Evolutionary conservation across 2,329 filamentous ascomycete genomes (phyloP), one percentile per base, ranked within the genome.

Genomic region (Sclerotiophoma versabilis): DNA sequence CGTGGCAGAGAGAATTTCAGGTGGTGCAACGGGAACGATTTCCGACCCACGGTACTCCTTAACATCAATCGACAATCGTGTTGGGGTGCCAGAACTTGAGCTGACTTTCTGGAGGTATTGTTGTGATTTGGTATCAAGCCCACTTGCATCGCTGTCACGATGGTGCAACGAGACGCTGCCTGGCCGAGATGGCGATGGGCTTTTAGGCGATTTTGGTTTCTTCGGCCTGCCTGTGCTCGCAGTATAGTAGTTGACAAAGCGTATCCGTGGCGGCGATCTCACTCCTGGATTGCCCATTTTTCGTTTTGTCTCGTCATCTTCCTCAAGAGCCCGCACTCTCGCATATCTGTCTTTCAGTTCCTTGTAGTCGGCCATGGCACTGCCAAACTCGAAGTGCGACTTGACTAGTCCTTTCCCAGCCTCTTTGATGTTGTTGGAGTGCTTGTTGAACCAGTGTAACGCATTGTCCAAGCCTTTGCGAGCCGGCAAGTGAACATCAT

Each of bases 241-340:
- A 1, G 92, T 96, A 70, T 93, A 96, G 72, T 96, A 96, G 70
- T 96, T 96, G 52, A 91, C 81, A 66, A 96, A 96, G 14, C 92
- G 83, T 10, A 95, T 84, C 46, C 88, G 80, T 2, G 79, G 77
- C 2, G 77, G 77, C 59, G 57, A 67, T 39, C 45, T 64, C 44
- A 62, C 59, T 19, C 56, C 65, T n/a, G 60, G 71, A 63, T 67
- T 68, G 30, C 54, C 69, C 27, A 61, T 68, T 60, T 49, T 70
- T 54, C 67, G 63, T 50, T 46, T 73, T 36, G 62, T 69, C 34
- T 80, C 77, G 12, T 88, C 85, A 51, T 90, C 83, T 66, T 90
- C 87, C 69, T 96, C 92, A 9, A 96, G 77, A 1, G 82, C 84
- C 48, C 90, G 83, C 22, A 96, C 77, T 34, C 77, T 83, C 20